Percentiles rank a stretch among this genome's conserved stretches.
Evolutionary conservation across 805 yeast genomes (phyloP).

Genomic region (Lipomyces sp.): DNA sequence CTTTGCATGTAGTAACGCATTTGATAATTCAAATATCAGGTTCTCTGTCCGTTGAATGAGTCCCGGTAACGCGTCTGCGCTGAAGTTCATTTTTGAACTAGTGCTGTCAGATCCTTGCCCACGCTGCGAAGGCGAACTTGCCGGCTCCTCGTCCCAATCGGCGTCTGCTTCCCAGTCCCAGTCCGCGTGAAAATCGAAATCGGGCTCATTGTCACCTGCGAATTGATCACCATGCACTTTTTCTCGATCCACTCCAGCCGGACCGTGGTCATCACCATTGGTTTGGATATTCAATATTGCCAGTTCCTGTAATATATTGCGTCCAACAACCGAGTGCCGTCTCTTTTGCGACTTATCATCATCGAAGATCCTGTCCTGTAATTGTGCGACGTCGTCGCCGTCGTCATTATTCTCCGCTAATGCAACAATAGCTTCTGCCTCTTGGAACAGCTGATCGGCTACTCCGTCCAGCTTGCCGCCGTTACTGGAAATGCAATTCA

Average conservation of each 20-base stretch:
- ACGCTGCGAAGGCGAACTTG: not conserved
- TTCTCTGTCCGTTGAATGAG: constrained; percentile 21
- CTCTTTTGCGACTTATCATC: not conserved
- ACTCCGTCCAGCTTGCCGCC: not conserved
- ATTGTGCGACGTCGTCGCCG: not conserved
- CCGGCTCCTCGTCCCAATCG: constrained; percentile 1
- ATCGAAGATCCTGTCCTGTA: not conserved
- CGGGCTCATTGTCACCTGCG: not conserved
- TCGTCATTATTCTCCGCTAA: constrained; percentile 28
- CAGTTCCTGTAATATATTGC: not conserved
- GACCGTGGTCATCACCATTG: not conserved
- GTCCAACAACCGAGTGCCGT: not conserved
- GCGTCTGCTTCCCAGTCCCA: constrained; percentile 14
- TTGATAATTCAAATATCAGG: constrained; percentile 1
- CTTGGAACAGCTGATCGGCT: constrained; percentile 20
- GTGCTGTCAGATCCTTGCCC: not conserved
- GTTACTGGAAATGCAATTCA: not conserved
- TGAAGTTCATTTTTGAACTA: constrained; percentile 20
- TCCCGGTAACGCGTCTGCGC: constrained; percentile 32
- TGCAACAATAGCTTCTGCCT: constrained; percentile 31
- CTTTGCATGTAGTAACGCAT: not conserved
- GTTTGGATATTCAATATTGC: not conserved
- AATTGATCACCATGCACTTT: not conserved
- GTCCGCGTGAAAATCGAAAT: constrained; percentile 2
- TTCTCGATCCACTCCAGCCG: not conserved